These are phyloP conservation scores for Eucalyptus tenuipes DNA, from an alignment of 345 rosid species.

Conservation along the genomic window DNA sequence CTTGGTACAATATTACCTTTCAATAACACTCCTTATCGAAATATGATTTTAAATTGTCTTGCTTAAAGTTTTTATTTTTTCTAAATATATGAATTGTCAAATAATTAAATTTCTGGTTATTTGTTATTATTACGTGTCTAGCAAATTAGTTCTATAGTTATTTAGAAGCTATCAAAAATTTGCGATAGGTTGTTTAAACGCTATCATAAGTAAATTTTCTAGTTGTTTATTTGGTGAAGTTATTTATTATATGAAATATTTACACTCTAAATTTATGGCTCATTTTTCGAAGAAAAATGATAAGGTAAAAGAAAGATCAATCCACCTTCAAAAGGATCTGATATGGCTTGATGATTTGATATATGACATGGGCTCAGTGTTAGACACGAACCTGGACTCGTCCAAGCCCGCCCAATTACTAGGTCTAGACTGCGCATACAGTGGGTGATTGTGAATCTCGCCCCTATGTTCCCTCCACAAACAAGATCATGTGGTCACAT, in stretches of 20 bases:
- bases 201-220: background rate
- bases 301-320: background rate
- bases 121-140: background rate
- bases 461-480: background rate
- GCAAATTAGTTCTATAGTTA: background rate
- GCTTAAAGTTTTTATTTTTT: background rate
- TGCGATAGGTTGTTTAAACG: background rate
- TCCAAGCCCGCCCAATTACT: background rate
- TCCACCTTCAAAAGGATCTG: background rate
- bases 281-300: background rate
- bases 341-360: background rate
- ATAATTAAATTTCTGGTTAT: background rate
- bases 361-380: background rate
- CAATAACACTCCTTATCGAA: background rate
- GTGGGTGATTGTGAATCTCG: background rate
- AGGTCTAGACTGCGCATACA: background rate
- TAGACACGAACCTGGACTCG: background rate
- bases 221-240: background rate
- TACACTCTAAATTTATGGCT: background rate
- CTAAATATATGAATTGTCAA: background rate
- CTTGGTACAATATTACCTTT: background rate
- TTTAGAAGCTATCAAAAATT: background rate
- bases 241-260: background rate
- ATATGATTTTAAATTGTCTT: background rate
- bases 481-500: background rate